Evolutionary conservation across 179 eudicot genomes (phyloP).

Genomic region (Pouteria campechiana): DNA sequence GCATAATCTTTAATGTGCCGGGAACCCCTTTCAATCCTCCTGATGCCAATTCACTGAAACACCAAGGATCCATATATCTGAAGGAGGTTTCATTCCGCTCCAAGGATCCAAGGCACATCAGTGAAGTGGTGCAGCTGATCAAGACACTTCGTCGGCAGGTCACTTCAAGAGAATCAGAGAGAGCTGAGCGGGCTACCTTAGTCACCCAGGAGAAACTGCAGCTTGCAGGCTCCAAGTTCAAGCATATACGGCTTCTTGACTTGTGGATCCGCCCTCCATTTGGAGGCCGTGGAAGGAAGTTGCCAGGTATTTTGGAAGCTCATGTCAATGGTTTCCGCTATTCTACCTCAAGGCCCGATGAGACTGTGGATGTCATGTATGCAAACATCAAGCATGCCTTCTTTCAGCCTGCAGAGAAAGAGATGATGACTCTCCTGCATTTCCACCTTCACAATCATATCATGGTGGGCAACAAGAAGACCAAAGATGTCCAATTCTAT

Average conservation of each 20-base stretch:
- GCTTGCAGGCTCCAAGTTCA: conserved; percentile 50
- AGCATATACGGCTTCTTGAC: conserved; percentile 60
- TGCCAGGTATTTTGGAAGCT: conserved; percentile 64
- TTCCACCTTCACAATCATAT: conserved; percentile 87
- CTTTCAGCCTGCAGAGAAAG: conserved; percentile 92
- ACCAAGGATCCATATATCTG: conserved; percentile 54
- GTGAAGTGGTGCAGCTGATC: conserved; percentile 61
- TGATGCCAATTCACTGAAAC: conserved; percentile 53
- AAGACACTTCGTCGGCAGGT: conserved; percentile 66
- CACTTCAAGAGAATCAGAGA: conserved; percentile 70
- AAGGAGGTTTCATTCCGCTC: conserved; percentile 84
- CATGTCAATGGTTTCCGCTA: conserved; percentile 73
- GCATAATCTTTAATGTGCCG: conserved; percentile 70
- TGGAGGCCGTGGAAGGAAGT: conserved; percentile 76
- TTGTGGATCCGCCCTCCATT: conserved; percentile 70
- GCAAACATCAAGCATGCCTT: conserved; percentile 76
- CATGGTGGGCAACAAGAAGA: conserved; percentile 86
- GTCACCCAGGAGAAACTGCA: conserved; percentile 77
- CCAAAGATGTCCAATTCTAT: conserved; percentile 86
- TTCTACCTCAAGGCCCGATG: conserved; percentile 69
- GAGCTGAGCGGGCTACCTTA: conserved; percentile 84
- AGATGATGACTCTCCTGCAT: conserved; percentile 81
- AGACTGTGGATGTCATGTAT: conserved; percentile 72
- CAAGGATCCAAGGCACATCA: conserved; percentile 70
- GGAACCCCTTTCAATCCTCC: conserved; percentile 64